phyloP scores from a whole-genome alignment of 306 rosid species.

The Vicia faba region DNA sequence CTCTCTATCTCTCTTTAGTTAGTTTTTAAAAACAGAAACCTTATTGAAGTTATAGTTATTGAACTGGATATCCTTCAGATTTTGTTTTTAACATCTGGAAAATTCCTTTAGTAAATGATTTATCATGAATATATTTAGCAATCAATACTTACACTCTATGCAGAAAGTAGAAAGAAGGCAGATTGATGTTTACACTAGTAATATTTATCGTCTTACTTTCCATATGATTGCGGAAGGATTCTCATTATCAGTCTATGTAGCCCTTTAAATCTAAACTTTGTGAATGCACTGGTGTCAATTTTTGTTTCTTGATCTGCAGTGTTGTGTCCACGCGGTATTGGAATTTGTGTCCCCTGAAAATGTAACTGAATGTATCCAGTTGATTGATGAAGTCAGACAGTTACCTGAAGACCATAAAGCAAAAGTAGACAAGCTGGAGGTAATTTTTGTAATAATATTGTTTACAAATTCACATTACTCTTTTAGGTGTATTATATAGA shows the following conservation, averaged over 20 bases:
- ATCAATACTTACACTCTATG: background rate
- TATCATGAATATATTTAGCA: constrained; percentile 18
- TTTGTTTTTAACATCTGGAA: constrained; percentile 14
- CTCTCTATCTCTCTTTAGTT: background rate
- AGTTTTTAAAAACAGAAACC: constrained; percentile 17
- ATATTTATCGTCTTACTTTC: constrained; percentile 15
- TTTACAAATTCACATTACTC: constrained; percentile 27
- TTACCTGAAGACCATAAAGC: constrained; percentile 75
- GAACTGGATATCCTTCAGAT: constrained; percentile 14
- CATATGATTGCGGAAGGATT: constrained; percentile 4
- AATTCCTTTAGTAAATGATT: constrained; percentile 8
- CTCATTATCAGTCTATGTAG: constrained; percentile 1
- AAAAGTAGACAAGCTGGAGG: constrained; percentile 83
- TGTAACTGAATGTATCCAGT: constrained; percentile 64
- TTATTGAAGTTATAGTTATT: constrained; percentile 7
- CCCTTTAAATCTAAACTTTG: constrained; percentile 11
- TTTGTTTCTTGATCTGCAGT: constrained; percentile 55
- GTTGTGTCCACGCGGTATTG: constrained; percentile 82
- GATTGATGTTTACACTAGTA: constrained; percentile 5
- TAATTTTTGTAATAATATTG: constrained; percentile 37
- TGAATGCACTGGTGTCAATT: background rate
- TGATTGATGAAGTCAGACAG: constrained; percentile 66
- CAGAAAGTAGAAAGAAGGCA: constrained; percentile 18
- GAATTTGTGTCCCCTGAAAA: constrained; percentile 93
- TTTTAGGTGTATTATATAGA: constrained; percentile 5